Conservation (phyloP, 148 eudicot genomes). For the Chenopodium quinoa region DNA sequence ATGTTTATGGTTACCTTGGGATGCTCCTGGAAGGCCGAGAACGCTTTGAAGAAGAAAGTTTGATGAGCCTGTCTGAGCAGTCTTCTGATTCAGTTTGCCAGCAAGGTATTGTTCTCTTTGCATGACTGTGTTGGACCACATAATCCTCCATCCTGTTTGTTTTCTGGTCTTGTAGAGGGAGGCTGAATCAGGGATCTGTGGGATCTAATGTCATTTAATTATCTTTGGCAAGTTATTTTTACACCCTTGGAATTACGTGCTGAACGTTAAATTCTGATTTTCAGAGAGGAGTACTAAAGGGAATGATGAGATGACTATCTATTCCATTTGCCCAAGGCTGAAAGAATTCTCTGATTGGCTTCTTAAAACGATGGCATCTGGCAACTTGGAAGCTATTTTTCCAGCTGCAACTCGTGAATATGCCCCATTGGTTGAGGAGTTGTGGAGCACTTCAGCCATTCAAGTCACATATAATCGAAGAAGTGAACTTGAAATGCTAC, state of each 20-base stretch:
- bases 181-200: background rate
- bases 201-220: background rate
- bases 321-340: conserved; percentile 73
- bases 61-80: conserved; percentile 34
- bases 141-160: background rate
- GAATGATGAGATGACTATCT: conserved; percentile 42
- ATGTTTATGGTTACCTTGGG: conserved; percentile 85
- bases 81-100: conserved; percentile 31
- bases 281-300: conserved; percentile 35
- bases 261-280: conserved; percentile 10
- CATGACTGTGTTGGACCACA: conserved; percentile 1
- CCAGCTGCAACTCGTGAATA: conserved; percentile 98
- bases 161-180: background rate
- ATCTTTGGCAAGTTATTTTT: background rate
- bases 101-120: conserved; percentile 31
- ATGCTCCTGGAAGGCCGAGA: conserved; percentile 95
- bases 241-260: background rate
- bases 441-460: conserved; percentile 76
- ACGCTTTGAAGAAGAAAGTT: conserved; percentile 88
- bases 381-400: conserved; percentile 75
- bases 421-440: conserved; percentile 85
- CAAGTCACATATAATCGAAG: conserved; percentile 80
- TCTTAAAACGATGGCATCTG: conserved; percentile 83
- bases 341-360: conserved; percentile 97
- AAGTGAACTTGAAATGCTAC: conserved; percentile 77